Evolutionary conservation across 2,329 filamentous ascomycete species (phyloP).

Genomic region (Sclerotinia trifoliorum): DNA sequence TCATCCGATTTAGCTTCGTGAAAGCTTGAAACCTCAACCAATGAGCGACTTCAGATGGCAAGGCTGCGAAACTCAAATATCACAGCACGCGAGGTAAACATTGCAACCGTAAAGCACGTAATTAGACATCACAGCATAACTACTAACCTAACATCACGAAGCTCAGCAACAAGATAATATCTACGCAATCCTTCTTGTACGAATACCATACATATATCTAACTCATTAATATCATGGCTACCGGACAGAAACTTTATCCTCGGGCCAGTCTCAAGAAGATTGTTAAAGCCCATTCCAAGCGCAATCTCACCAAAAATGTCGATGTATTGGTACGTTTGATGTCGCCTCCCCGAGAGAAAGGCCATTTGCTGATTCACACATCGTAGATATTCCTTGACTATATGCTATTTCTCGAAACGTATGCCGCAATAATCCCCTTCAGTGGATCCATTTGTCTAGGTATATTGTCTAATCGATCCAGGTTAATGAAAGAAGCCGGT

Average conservation of each 20-base stretch:
- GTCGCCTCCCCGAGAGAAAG: constrained; percentile 28
- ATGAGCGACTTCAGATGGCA: not conserved
- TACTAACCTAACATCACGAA: not conserved
- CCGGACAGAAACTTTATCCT: constrained; percentile 73
- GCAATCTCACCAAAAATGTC: constrained; percentile 77
- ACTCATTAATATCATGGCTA: constrained; percentile 33
- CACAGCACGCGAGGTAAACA: not conserved
- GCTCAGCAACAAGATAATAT: not conserved
- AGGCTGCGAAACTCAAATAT: constrained; percentile 12
- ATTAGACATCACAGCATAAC: not conserved
- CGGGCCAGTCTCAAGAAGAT: constrained; percentile 84
- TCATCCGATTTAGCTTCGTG: constrained; percentile 14
- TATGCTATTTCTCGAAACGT: constrained; percentile 73
- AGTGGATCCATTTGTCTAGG: not conserved
- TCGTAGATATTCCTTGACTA: constrained; percentile 82
- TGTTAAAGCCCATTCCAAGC: constrained; percentile 81
- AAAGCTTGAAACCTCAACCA: not conserved
- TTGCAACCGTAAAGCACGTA: not conserved
- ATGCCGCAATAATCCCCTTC: constrained; percentile 27
- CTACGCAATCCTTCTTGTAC: not conserved
- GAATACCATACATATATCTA: not conserved
- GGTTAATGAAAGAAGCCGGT: constrained; percentile 74
- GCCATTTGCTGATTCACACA: constrained; percentile 20
- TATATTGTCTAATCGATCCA: constrained; percentile 40
- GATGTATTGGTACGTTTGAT: constrained; percentile 69